Conservation (phyloP, 192 early-diverging fungal species). For the Dissophora ornata region DNA sequence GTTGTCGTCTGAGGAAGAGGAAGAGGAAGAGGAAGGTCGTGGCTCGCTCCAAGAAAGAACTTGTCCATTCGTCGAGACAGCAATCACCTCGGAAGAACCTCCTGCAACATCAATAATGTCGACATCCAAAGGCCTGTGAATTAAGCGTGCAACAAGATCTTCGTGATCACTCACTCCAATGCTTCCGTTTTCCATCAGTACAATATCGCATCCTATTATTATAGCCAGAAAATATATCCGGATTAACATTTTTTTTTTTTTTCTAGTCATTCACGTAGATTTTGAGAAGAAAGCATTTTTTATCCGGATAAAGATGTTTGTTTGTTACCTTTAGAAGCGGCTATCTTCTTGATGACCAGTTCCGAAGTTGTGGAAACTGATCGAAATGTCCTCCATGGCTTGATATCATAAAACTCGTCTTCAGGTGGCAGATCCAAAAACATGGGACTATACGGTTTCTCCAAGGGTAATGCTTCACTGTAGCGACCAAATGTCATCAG, state of each 20-base stretch:
- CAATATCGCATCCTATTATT: conserved; percentile 43
- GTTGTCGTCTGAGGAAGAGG: conserved; percentile 5
- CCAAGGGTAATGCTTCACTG: conserved; percentile 22
- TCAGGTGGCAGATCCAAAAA: conserved; percentile 43
- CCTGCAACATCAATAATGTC: conserved; percentile 43
- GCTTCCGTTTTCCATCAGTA: conserved; percentile 48
- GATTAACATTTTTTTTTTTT: too few species aligned
- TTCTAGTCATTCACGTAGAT: too few species aligned
- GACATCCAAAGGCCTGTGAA: conserved; percentile 38
- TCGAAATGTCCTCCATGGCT: conserved; percentile 44
- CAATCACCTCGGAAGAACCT: conserved; percentile 48
- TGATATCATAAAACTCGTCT: conserved; percentile 50
- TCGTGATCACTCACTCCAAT: conserved; percentile 53
- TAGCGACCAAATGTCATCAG: conserved; percentile 52
- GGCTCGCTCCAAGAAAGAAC: conserved; percentile 48
- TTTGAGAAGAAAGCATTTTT: background rate
- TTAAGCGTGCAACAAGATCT: conserved; percentile 51
- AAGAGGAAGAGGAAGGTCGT: background rate
- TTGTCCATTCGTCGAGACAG: conserved; percentile 32
- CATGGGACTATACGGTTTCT: conserved; percentile 43
- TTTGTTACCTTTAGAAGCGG: conserved; percentile 34
- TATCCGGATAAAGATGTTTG: background rate
- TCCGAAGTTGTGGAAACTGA: conserved; percentile 28
- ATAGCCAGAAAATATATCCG: too few species aligned
- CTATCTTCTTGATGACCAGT: conserved; percentile 46